These are phyloP conservation scores for Phyllosticta citribraziliensis DNA, from an alignment of 2,329 filamentous ascomycete genomes.

Conservation along the genomic window DNA sequence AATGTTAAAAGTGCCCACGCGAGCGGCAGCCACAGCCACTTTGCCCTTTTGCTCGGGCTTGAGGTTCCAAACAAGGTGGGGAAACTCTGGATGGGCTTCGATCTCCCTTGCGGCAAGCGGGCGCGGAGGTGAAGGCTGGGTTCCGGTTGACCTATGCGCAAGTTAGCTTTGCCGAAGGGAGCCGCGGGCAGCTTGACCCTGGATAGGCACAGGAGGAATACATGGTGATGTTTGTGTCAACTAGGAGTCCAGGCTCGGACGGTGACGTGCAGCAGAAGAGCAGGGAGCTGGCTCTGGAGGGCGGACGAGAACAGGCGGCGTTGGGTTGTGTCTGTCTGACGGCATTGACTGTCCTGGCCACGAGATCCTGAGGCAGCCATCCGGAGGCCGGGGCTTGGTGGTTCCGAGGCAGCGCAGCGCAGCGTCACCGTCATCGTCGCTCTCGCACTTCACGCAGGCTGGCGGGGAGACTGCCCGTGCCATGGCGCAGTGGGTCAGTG, in stretches of 20 bases:
- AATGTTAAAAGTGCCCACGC: conserved; percentile 67
- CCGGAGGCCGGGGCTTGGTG: not conserved
- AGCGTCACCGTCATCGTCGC: too few species aligned
- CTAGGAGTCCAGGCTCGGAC: too few species aligned
- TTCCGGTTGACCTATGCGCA: not conserved
- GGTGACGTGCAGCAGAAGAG: not conserved
- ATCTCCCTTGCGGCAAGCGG: conserved; percentile 48
- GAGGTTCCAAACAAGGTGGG: conserved; percentile 58
- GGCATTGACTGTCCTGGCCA: too few species aligned
- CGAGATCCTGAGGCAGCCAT: too few species aligned
- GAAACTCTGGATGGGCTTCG: conserved; percentile 55
- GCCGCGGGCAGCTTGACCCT: not conserved
- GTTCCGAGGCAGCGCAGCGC: not conserved
- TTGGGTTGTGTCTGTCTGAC: too few species aligned
- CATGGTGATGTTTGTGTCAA: conserved; percentile 1
- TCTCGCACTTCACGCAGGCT: too few species aligned
- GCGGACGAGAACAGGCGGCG: too few species aligned
- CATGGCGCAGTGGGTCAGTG: too few species aligned
- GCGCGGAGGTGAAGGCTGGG: conserved; percentile 10
- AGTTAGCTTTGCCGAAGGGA: not conserved
- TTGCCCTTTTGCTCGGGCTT: conserved; percentile 54
- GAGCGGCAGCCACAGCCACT: conserved; percentile 53
- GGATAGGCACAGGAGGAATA: not conserved
- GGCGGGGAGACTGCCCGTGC: too few species aligned
- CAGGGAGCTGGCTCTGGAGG: too few species aligned